These are phyloP conservation scores for Candida palmyrensis DNA, from an alignment of 805 yeast species.

Conservation along the genomic window DNA sequence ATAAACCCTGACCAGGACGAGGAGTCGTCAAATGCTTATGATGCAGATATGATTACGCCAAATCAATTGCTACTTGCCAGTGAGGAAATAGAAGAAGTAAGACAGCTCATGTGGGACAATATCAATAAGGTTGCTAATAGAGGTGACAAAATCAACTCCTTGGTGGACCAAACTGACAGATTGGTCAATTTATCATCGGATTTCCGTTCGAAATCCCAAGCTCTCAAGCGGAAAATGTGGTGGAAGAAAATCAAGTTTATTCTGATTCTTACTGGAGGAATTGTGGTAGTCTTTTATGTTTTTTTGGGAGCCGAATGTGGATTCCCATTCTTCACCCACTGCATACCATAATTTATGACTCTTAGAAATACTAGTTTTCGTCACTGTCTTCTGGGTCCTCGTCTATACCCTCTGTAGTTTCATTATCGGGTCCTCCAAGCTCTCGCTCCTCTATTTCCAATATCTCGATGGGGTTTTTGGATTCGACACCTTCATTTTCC, in stretches of 20 bases:
- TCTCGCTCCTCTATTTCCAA: conserved; percentile 26
- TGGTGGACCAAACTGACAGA: conserved; percentile 76
- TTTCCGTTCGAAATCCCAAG: conserved; percentile 64
- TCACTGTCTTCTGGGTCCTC: conserved; percentile 12
- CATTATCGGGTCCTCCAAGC: conserved; percentile 14
- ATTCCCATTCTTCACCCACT: conserved; percentile 41
- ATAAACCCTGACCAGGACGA: conserved; percentile 11
- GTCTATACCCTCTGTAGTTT: conserved; percentile 13
- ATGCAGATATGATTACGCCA: conserved; percentile 24
- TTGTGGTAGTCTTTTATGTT: conserved; percentile 30
- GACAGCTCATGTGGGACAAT: conserved; percentile 66
- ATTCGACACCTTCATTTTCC: conserved; percentile 7
- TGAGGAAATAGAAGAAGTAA: conserved; percentile 59
- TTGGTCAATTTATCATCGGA: conserved; percentile 62
- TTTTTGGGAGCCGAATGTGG: conserved; percentile 51
- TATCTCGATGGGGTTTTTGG: conserved; percentile 4
- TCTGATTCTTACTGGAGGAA: conserved; percentile 15
- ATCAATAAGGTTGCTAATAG: conserved; percentile 67
- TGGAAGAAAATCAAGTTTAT: conserved; percentile 50
- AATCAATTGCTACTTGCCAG: conserved; percentile 37
- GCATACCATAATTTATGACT: conserved; percentile 18
- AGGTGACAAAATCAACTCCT: conserved; percentile 67
- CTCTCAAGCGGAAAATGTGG: conserved; percentile 66
- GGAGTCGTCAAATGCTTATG: conserved; percentile 5
- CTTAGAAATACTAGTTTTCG: conserved; percentile 5